A percentile compares a stretch with the other conserved stretches of the same genome.
These are phyloP conservation scores for Lotus japonicus DNA, from an alignment of 306 rosid genomes.

Conservation along the genomic window DNA sequence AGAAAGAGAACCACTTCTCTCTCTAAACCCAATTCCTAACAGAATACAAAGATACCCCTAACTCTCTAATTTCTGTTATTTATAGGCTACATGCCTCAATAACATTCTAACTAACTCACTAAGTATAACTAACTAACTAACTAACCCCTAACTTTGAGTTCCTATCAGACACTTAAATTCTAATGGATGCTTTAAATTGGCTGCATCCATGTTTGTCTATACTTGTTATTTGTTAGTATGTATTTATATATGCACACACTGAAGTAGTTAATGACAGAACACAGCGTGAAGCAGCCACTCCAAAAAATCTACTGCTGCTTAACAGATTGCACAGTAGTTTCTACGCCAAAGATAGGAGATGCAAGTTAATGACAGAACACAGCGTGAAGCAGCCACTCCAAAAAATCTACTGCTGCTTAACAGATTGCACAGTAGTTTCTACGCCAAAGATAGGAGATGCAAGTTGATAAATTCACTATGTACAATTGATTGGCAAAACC, in stretches of 20 bases:
- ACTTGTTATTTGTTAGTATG: neutral
- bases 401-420: neutral
- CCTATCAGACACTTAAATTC: no score
- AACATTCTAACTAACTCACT: no score
- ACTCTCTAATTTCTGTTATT: no score
- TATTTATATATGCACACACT: neutral
- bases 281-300: neutral
- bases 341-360: neutral
- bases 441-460: neutral
- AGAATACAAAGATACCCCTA: no score
- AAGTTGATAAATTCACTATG: no score
- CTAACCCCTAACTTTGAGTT: no score
- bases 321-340: neutral
- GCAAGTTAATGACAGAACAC: neutral
- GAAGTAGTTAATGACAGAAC: neutral
- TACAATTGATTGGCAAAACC: neutral
- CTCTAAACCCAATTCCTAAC: no score
- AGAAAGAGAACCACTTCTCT: no score
- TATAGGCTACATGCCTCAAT: no score
- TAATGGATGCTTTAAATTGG: neutral
- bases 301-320: neutral
- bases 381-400: neutral
- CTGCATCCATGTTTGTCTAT: neutral
- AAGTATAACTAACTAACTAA: no score
- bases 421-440: neutral